Conservation (phyloP, 2,329 filamentous ascomycete species). For the Colletotrichum sp. region DNA sequence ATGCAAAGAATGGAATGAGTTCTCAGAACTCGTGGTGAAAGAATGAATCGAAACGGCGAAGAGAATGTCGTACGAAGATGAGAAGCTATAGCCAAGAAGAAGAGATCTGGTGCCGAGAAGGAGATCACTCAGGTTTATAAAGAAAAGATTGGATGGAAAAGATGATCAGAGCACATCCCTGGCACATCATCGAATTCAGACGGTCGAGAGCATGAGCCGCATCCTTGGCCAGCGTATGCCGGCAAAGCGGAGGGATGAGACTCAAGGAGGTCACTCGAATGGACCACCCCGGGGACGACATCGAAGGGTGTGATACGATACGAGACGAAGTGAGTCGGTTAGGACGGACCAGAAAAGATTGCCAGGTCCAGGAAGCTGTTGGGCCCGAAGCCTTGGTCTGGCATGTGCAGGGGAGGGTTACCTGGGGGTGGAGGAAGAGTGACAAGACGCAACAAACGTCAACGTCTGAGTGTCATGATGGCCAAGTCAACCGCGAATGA, state of each 20-base stretch:
- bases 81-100: slow-evolving; percentile 9
- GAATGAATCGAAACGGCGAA: slow-evolving; percentile 18
- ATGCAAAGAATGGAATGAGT: slow-evolving; percentile 26
- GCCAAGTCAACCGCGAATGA: background rate
- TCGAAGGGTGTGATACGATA: background rate
- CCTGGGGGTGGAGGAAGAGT: background rate
- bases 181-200: slow-evolving; percentile 6
- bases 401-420: background rate
- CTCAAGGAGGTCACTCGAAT: background rate
- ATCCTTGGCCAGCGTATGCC: background rate
- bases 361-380: background rate
- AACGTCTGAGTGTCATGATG: background rate
- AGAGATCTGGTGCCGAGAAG: background rate
- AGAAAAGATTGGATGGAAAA: background rate
- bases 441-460: background rate
- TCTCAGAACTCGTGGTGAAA: slow-evolving; percentile 22
- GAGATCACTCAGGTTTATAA: slow-evolving; percentile 13
- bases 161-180: background rate
- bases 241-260: background rate
- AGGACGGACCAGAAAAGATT: background rate
- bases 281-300: background rate
- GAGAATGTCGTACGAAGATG: slow-evolving; percentile 11
- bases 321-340: slow-evolving; percentile 5
- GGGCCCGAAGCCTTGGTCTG: background rate
- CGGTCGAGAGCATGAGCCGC: background rate